A percentile compares a stretch with the other conserved stretches of the same genome.
phyloP scores from a whole-genome alignment of 345 rosid genomes.

The Brassica rapa region DNA sequence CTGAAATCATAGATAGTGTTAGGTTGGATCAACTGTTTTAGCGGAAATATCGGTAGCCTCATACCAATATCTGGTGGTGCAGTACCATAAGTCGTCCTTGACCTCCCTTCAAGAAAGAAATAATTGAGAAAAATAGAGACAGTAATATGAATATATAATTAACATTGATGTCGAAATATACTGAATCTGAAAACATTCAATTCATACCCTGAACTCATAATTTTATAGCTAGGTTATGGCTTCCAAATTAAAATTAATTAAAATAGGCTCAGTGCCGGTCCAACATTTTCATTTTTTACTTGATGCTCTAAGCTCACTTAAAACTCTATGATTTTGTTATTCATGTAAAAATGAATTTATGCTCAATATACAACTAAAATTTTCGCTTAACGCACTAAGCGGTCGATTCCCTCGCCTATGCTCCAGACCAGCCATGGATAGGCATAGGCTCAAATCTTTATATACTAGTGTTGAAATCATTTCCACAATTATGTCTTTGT shows the following conservation, averaged over 20 bases:
- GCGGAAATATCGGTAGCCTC: background rate
- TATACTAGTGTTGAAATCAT: background rate
- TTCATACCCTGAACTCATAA: background rate
- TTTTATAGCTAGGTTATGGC: background rate
- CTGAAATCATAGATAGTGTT: conserved; percentile 37
- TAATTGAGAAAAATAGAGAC: background rate
- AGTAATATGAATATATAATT: background rate
- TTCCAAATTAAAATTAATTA: background rate
- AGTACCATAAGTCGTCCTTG: background rate
- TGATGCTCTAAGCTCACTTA: too few species aligned
- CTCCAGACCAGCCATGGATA: too few species aligned
- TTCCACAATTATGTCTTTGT: background rate
- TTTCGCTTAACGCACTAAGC: too few species aligned
- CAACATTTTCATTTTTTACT: too few species aligned
- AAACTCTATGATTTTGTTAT: too few species aligned
- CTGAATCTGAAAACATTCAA: background rate
- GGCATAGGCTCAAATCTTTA: background rate
- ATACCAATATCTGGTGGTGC: background rate
- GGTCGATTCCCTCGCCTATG: too few species aligned
- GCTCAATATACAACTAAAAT: too few species aligned
- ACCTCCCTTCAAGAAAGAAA: background rate
- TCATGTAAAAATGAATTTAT: too few species aligned
- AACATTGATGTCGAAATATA: background rate
- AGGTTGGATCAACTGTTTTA: background rate
- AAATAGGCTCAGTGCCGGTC: background rate